A percentile compares a stretch with the other conserved stretches of the same genome.
Evolutionary conservation across 208 protist species (phyloP).

Genomic region (Vickermania ingenoplastis): DNA sequence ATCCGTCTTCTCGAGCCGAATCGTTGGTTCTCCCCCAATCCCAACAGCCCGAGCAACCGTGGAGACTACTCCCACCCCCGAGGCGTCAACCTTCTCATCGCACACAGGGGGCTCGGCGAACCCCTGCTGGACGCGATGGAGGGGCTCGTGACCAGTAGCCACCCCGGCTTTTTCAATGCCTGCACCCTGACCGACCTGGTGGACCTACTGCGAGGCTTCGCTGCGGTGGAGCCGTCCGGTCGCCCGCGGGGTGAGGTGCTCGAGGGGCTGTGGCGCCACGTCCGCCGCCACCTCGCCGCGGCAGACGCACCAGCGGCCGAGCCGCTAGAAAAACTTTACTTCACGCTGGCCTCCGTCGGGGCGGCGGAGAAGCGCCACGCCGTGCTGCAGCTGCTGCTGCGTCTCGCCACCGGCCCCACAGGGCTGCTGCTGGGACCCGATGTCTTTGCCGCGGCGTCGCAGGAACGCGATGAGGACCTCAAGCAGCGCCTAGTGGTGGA

Average conservation of each 20-base stretch:
- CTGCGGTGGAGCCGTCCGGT: slow-evolving; percentile 43
- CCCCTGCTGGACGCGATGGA: slow-evolving; percentile 51
- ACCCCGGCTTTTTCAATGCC: not conserved
- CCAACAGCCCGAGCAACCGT: slow-evolving; percentile 55
- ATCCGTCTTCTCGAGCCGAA: slow-evolving; percentile 82
- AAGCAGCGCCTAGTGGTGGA: slow-evolving; percentile 19
- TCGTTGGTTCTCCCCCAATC: slow-evolving; percentile 63
- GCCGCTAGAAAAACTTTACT: slow-evolving; percentile 57
- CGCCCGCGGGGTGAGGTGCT: slow-evolving; percentile 9
- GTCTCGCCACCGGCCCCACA: not conserved
- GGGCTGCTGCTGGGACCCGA: slow-evolving; percentile 31
- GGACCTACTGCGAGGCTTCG: slow-evolving; percentile 12
- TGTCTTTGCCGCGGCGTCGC: slow-evolving; percentile 73
- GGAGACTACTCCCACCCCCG: slow-evolving; percentile 73
- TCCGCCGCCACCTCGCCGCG: not conserved
- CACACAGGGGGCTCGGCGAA: slow-evolving; percentile 46
- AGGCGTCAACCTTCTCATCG: slow-evolving; percentile 42
- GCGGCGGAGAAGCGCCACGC: slow-evolving; percentile 13
- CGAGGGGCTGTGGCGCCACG: slow-evolving; percentile 15
- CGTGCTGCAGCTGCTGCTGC: slow-evolving; percentile 8
- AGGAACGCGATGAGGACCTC: slow-evolving; percentile 21
- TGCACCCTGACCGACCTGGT: slow-evolving; percentile 1
- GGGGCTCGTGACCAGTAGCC: slow-evolving; percentile 13
- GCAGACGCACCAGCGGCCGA: not conserved
- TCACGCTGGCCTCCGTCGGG: slow-evolving; percentile 40